Base-by-base conservation (phyloP, 1,139 yeast species). In the Ashbya aceris region DNA sequence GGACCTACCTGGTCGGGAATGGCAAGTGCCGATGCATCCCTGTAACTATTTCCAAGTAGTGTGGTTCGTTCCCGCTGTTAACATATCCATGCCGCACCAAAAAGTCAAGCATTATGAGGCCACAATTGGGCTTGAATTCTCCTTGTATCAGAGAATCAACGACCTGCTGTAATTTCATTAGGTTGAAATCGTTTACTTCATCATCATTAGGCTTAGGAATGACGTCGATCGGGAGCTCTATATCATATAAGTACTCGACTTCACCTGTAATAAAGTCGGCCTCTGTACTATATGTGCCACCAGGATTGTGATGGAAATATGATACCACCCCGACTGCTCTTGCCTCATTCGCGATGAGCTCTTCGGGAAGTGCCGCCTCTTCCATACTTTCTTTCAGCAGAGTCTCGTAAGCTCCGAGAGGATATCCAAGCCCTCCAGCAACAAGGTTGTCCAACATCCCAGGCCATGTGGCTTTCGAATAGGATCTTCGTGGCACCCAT, bases 371-470 rank as follows among this genome's bases (percentile, higher is more conserved):
- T 0, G 95, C 95, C 0, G 96, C 98, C 57, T 91, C 98, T 56
- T 91, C 98, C 47, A 68, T 71, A 52, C 95, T 79, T 58, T 91
- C 98, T 58, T 91, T 91, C 14, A 84, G 53, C 2, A 80, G 77
- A 0, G 97, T 89, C 39, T 85, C 95, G 57, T 69, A 67, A 2
- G 81, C 65, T 0, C 91, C 87, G 51, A 76, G 68, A 0, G 95
- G 96, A 56, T 80, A 71, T 0, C 95, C 96, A 14, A 91, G 59
- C 0, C 98, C 98, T 1, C 98, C 98, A 0, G 96, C 98, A 5
- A 91, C 85, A 1, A 94, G 85, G 58, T 89, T 91, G 60, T 91
- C 98, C 36, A 87, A 71, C 84, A 77, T 82, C 0, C 85, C 83
- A 0, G 98, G 97, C 65, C 77, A 87, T 0, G 97, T 91, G 12